Evolutionary conservation across 352 stramenopile species (phyloP), one percentile per base, ranked within the genome.

Genomic region (Peronospora farinosa): DNA sequence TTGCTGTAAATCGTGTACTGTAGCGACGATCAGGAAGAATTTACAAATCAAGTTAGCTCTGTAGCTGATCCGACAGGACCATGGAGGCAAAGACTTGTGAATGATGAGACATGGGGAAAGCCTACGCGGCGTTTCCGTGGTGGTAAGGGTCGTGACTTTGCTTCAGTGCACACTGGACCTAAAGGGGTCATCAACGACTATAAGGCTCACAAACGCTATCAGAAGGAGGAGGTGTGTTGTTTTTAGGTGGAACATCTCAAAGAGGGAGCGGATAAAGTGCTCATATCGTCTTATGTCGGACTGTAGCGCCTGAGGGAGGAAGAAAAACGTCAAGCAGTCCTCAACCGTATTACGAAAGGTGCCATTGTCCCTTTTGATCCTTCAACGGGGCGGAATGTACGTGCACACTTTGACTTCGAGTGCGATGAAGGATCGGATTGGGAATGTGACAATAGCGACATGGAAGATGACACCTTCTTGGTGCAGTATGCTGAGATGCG

Each of bases 131-230:
- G 49, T 9, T 54, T 47, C 3, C 57, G 60, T 8, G 63, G 62
- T 43, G 54, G 61, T 40, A 63, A 69, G 10, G 19, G 47, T 5
- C 68, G 72, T 5, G 56, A 76, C 56, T 91, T 86, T 39, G 57
- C 47, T 9, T 89, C 82, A 7, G 51, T 65, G 13, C 73, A 87
- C 63, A 91, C 82, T 7, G 82, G 82, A 0, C 82, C 82, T 7
- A 92, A 92, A 60, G 82, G 82, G 19, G 82, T 92, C 33, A 64
- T 89, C 37, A 85, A 74, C 36, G 82, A 92, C 67, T 89, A 86
- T 69, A 87, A 88, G 56, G 70, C 72, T 11, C 69, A 92, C 60
- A 91, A 88, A 45, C 69, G 67, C 28, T 46, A 72, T 27, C 57
- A 79, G 45, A 69, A 76, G 31, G 50, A 88, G 28, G 73, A 92